phyloP scores from a whole-genome alignment of 2,329 filamentous ascomycete genomes.

The Ophiostoma himal-ulmi region DNA sequence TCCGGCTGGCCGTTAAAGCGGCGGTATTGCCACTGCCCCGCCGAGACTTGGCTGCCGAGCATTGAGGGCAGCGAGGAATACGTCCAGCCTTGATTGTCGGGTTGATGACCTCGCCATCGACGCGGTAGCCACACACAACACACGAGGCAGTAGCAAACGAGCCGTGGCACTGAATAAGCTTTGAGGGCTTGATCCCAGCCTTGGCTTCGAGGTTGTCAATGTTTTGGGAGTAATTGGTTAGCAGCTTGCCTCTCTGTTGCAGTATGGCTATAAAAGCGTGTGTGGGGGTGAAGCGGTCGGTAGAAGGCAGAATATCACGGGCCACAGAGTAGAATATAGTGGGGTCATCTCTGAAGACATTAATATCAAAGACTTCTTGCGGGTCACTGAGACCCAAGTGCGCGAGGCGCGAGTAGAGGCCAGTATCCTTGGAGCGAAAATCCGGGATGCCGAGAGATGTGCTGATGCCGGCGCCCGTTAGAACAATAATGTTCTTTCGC shows the following conservation, averaged over 20 bases:
- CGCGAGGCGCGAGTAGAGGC: slow-evolving; percentile 79
- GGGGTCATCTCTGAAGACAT: slow-evolving; percentile 79
- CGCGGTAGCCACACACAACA: slow-evolving; percentile 69
- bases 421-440: slow-evolving; percentile 88
- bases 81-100: slow-evolving; percentile 67
- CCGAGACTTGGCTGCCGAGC: slow-evolving; percentile 46
- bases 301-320: slow-evolving; percentile 78
- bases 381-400: slow-evolving; percentile 75
- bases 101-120: slow-evolving; percentile 72
- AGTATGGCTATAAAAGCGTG: slow-evolving; percentile 90
- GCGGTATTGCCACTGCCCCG: not conserved
- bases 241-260: slow-evolving; percentile 78
- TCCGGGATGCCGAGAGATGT: slow-evolving; percentile 96
- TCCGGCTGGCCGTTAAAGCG: not conserved
- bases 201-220: slow-evolving; percentile 92
- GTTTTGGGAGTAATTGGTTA: slow-evolving; percentile 98
- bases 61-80: slow-evolving; percentile 72
- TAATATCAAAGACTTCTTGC: slow-evolving; percentile 92
- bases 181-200: slow-evolving; percentile 73
- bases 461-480: slow-evolving; percentile 94
- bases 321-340: slow-evolving; percentile 83
- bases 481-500: slow-evolving; percentile 79
- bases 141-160: slow-evolving; percentile 92
- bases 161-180: slow-evolving; percentile 92
- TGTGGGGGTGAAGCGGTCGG: slow-evolving; percentile 78